Evolutionary conservation across 2,329 filamentous ascomycete genomes (phyloP), one percentile per base, ranked within the genome.

Genomic region (Cladosporium sp.): DNA sequence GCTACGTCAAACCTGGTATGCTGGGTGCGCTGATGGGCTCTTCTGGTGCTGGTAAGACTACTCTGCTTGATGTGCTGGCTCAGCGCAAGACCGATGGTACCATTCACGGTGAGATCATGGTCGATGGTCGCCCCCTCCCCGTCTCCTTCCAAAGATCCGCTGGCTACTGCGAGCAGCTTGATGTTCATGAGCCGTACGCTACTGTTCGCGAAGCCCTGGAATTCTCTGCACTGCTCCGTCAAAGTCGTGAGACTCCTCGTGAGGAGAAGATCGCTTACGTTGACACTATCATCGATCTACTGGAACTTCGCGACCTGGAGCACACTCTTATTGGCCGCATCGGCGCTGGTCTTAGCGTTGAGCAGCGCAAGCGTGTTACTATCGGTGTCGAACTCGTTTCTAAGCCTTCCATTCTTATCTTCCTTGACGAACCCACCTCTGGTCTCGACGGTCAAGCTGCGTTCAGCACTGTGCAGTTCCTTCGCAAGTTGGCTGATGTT

Each of bases 1-100:
- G 89, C 2, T 94, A 89, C 70, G 90, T 93, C 60, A 88, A 89
- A 68, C 91, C 91, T 1, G 91, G 91, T 40, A 86, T 89, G 71
- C 82, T 94, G 11, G 93, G 90, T 3, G 91, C 91, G 2, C 81
- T 95, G 1, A 93, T 95, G 90, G 91, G 91, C 46, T 88, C 89
- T 7, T 92, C 90, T 5, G 91, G 91, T 56, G 79, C 79, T 33
- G 78, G 78, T 23, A 79, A 79, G 67, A 79, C 78, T 1, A 79
- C 78, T 14, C 69, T 79, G 1, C 72, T 79, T 10, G 76, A 79
- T 67, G 73, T 75, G 8, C 69, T 79, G 11, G 80, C 82, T 0
- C 80, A 81, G 62, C 77, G 81, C 3, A 81, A 81, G 62, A 78
- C 76, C 10, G 78, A 80, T 56, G 81, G 81, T 21, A 77, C 80